Percentiles rank a stretch among this genome's conserved stretches.
Evolutionary conservation across 345 rosid species (phyloP).

Genomic region (Zanthoxylum bungeanum): DNA sequence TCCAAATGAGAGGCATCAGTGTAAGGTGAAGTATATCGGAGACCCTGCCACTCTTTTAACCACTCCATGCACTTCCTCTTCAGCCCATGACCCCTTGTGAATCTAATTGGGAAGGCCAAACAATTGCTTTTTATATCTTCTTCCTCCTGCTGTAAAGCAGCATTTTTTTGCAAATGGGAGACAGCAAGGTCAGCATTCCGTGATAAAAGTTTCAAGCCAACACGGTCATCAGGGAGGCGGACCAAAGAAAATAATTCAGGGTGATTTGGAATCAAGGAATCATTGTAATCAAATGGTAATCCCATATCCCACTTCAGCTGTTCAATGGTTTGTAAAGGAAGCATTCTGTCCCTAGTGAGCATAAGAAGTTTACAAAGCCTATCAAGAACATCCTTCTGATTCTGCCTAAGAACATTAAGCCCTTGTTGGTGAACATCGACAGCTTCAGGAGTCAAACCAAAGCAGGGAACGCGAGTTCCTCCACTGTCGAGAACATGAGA

Average conservation of each 20-base stretch:
- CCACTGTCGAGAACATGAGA: slow-evolving; percentile 53
- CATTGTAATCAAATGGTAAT: slow-evolving; percentile 59
- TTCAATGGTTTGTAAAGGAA: slow-evolving; percentile 70
- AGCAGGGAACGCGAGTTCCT: slow-evolving; percentile 75
- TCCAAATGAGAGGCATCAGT: slow-evolving; percentile 68
- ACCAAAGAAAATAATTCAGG: slow-evolving; percentile 51
- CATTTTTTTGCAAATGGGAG: slow-evolving; percentile 47
- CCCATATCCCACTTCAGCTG: slow-evolving; percentile 89
- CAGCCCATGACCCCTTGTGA: slow-evolving; percentile 80
- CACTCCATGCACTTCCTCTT: slow-evolving; percentile 75
- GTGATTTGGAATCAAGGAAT: slow-evolving; percentile 35
- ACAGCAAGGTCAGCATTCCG: slow-evolving; percentile 65
- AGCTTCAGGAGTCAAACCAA: slow-evolving; percentile 59
- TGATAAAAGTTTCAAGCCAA: slow-evolving; percentile 48
- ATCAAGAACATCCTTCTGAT: slow-evolving; percentile 31
- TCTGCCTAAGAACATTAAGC: slow-evolving; percentile 22
- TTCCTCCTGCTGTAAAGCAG: slow-evolving; percentile 28
- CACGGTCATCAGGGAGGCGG: slow-evolving; percentile 45
- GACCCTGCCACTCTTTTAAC: slow-evolving; percentile 83
- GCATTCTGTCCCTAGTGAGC: slow-evolving; percentile 58
- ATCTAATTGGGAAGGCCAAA: slow-evolving; percentile 61
- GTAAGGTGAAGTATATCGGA: slow-evolving; percentile 78
- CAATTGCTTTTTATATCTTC: slow-evolving; percentile 22
- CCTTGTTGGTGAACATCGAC: slow-evolving; percentile 39
- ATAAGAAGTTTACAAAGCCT: slow-evolving; percentile 71